These are phyloP conservation scores for Calonectria henricotiae DNA, from an alignment of 2,329 filamentous ascomycete species.

Conservation along the genomic window DNA sequence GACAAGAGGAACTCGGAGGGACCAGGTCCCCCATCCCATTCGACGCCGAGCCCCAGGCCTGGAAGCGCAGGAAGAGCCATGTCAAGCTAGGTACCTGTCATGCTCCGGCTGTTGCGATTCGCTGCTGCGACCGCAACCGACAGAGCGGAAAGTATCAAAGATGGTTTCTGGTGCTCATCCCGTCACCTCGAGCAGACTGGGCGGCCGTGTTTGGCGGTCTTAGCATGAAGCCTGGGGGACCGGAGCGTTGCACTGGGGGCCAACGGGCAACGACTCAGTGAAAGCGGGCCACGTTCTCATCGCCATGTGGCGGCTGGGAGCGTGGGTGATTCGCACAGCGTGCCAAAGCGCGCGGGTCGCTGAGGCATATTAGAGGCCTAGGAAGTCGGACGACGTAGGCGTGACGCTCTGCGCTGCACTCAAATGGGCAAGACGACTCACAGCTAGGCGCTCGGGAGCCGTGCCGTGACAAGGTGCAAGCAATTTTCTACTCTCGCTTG, in stretches of 20 bases:
- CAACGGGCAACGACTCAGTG: slow-evolving; percentile 51
- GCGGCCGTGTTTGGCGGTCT: slow-evolving; percentile 49
- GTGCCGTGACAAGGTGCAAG: slow-evolving; percentile 22
- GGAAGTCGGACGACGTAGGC: slow-evolving; percentile 27
- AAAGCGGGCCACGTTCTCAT: slow-evolving; percentile 54
- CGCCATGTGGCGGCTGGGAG: slow-evolving; percentile 52
- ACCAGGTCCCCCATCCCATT: slow-evolving; percentile 43
- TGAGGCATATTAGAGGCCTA: slow-evolving; percentile 41
- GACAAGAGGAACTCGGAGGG: slow-evolving; percentile 41
- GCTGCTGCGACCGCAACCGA: slow-evolving; percentile 40
- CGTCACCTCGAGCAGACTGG: slow-evolving; percentile 48
- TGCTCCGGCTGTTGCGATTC: slow-evolving; percentile 38
- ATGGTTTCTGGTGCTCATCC: slow-evolving; percentile 42
- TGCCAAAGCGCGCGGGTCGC: slow-evolving; percentile 41
- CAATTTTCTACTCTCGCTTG: slow-evolving; percentile 21
- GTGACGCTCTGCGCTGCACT: slow-evolving; percentile 20
- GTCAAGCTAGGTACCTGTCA: slow-evolving; percentile 44
- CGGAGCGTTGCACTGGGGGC: slow-evolving; percentile 48
- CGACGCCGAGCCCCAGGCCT: slow-evolving; percentile 42
- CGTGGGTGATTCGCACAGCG: slow-evolving; percentile 42
- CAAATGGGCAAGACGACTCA: slow-evolving; percentile 11
- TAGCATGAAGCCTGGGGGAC: slow-evolving; percentile 39
- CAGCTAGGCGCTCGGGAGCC: slow-evolving; percentile 33
- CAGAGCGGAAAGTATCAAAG: slow-evolving; percentile 49
- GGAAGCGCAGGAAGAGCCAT: slow-evolving; percentile 43